These are phyloP conservation scores for Quercus tomentella DNA, from an alignment of 331 rosid species.

Conservation along the genomic window DNA sequence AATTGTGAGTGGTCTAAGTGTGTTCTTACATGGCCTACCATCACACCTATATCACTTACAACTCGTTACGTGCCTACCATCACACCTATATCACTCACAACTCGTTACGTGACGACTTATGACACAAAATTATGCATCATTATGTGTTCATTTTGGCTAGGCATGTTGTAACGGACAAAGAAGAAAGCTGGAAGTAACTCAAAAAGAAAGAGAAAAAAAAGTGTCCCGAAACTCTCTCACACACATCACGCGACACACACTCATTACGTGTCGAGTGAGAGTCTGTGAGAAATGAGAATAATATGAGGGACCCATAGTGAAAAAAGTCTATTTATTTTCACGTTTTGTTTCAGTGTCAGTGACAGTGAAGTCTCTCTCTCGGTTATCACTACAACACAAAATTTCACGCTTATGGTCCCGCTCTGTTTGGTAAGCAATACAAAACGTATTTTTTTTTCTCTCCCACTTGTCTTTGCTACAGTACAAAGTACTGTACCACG, in stretches of 20 bases:
- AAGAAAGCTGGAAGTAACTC: neutral
- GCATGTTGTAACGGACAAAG: neutral
- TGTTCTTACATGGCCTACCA: accelerated
- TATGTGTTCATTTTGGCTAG: too few relatives aligned
- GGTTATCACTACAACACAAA: neutral
- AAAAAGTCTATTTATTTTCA: neutral
- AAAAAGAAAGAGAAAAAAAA: neutral
- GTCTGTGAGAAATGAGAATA: neutral
- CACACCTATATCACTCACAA: accelerated
- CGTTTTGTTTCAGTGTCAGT: too few relatives aligned
- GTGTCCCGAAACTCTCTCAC: neutral
- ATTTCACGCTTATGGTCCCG: neutral
- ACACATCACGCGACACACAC: slow-evolving; percentile 27
- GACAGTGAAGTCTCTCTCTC: too few relatives aligned
- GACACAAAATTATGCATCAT: accelerated
- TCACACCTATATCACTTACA: accelerated
- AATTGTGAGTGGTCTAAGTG: accelerated
- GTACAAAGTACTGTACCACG: neutral
- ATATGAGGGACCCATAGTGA: too few relatives aligned
- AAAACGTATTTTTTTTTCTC: neutral
- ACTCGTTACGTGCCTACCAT: accelerated
- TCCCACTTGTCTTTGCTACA: neutral
- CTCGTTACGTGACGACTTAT: accelerated
- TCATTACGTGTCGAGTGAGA: slow-evolving; percentile 27
- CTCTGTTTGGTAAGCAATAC: slow-evolving; percentile 14